phyloP scores from a whole-genome alignment of 2,329 filamentous ascomycete genomes.

The Arthrinium puccinioides region DNA sequence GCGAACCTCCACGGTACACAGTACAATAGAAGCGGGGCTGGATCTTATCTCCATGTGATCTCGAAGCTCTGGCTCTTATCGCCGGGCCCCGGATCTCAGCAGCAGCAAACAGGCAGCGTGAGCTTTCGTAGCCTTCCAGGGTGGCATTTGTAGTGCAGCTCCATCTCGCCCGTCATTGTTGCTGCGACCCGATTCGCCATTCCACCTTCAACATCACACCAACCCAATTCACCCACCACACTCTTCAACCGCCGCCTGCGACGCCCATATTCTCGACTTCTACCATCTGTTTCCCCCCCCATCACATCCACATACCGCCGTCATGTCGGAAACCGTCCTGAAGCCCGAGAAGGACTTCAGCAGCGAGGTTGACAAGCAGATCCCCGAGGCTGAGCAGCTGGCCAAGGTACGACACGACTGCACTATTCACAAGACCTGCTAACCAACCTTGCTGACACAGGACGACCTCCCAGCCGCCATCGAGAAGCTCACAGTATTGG shows the following conservation, averaged over 20 bases:
- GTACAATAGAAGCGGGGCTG: too few species aligned
- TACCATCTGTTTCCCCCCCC: not conserved
- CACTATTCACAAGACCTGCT: not conserved
- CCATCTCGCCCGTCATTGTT: conserved; percentile 6
- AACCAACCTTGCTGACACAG: conserved; percentile 33
- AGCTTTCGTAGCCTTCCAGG: conserved; percentile 18
- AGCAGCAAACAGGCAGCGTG: conserved; percentile 12
- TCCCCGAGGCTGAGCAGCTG: conserved; percentile 84
- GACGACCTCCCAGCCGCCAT: conserved; percentile 78
- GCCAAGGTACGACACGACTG: conserved; percentile 58
- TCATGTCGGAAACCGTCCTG: conserved; percentile 74
- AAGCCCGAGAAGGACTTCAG: conserved; percentile 99
- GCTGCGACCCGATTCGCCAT: conserved; percentile 3
- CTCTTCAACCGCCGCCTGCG: not conserved
- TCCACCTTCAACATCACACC: not conserved
- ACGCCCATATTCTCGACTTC: not conserved
- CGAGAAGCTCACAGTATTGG: conserved; percentile 83
- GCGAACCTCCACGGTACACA: not conserved
- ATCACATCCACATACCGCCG: conserved; percentile 17
- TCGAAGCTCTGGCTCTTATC: conserved; percentile 1
- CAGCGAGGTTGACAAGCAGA: conserved; percentile 87
- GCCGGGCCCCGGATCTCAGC: not conserved
- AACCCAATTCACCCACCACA: too few species aligned
- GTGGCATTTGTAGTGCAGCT: conserved; percentile 7
- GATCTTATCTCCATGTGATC: not conserved